Evolutionary conservation across 2,329 filamentous ascomycete species (phyloP).

Genomic region (Colletotrichum sp.): DNA sequence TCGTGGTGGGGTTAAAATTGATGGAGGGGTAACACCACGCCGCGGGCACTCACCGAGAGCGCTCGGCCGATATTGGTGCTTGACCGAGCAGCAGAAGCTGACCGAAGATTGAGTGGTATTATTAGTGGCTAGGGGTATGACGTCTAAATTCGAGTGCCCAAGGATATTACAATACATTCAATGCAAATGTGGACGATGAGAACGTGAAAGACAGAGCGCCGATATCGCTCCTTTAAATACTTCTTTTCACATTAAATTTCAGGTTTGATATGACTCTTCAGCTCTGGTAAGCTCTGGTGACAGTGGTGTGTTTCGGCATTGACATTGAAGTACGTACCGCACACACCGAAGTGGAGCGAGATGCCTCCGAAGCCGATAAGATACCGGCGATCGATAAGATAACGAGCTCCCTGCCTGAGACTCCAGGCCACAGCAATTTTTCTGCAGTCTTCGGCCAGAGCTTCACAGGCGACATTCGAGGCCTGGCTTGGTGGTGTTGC

Average conservation of each 20-base stretch:
- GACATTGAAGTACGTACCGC: neutral
- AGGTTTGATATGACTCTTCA: constrained; percentile 1
- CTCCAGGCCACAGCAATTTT: constrained; percentile 7
- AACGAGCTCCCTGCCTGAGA: neutral
- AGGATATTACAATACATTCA: accelerated
- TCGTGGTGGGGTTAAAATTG: constrained; percentile 21
- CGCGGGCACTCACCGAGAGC: constrained; percentile 6
- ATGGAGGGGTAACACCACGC: constrained; percentile 19
- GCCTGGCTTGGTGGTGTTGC: neutral
- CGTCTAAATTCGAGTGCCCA: neutral
- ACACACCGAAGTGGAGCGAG: neutral
- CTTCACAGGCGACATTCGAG: constrained; percentile 4
- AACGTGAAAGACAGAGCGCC: neutral
- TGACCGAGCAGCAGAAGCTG: neutral
- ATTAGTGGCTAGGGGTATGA: neutral
- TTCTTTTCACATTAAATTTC: neutral
- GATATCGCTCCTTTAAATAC: neutral
- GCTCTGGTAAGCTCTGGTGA: neutral
- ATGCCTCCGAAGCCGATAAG: neutral
- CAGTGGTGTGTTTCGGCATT: neutral
- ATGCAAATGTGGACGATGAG: accelerated
- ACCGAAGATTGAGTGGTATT: neutral
- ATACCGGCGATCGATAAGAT: neutral
- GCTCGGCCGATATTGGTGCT: constrained; percentile 2
- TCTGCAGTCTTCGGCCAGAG: constrained; percentile 14